Evolutionary conservation across 2,329 filamentous ascomycete genomes (phyloP).

Genomic region (Coniochaeta sp.): DNA sequence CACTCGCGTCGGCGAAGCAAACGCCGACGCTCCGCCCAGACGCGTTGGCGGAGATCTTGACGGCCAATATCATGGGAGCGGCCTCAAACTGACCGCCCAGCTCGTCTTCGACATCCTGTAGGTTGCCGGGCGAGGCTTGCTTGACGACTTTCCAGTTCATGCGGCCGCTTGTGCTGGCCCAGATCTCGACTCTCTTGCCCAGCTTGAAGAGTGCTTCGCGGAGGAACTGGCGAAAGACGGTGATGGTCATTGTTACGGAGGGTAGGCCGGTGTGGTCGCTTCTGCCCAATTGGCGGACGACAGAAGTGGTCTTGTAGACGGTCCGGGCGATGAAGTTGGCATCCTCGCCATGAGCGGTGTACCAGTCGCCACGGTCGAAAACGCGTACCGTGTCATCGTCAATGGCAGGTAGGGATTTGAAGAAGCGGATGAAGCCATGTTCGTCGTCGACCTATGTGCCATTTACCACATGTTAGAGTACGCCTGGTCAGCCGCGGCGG

Average conservation of each 20-base stretch:
- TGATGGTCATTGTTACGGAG: conserved; percentile 92
- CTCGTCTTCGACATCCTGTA: conserved; percentile 96
- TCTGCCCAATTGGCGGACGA: conserved; percentile 81
- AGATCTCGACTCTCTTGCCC: conserved; percentile 87
- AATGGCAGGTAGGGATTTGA: conserved; percentile 71
- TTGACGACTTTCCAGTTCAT: conserved; percentile 92
- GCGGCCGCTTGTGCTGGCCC: conserved; percentile 64
- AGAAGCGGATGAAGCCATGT: conserved; percentile 92
- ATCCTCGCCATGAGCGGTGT: conserved; percentile 86
- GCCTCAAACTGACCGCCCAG: conserved; percentile 79
- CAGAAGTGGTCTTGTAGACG: conserved; percentile 96
- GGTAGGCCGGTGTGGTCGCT: conserved; percentile 77
- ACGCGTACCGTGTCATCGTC: conserved; percentile 75
- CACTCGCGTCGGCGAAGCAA: conserved; percentile 95
- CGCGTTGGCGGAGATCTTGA: conserved; percentile 87
- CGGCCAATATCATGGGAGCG: conserved; percentile 88
- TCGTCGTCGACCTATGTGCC: conserved; percentile 99
- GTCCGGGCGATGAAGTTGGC: conserved; percentile 76
- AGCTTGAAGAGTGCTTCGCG: conserved; percentile 88
- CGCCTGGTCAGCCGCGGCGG: not conserved
- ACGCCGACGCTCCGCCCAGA: conserved; percentile 79
- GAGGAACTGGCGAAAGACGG: conserved; percentile 91
- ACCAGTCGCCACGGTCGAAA: conserved; percentile 92
- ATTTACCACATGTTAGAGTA: not conserved
- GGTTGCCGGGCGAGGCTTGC: conserved; percentile 88